These are phyloP conservation scores for Daldinia sp. DNA, from an alignment of 2,329 filamentous ascomycete genomes.

Conservation along the genomic window DNA sequence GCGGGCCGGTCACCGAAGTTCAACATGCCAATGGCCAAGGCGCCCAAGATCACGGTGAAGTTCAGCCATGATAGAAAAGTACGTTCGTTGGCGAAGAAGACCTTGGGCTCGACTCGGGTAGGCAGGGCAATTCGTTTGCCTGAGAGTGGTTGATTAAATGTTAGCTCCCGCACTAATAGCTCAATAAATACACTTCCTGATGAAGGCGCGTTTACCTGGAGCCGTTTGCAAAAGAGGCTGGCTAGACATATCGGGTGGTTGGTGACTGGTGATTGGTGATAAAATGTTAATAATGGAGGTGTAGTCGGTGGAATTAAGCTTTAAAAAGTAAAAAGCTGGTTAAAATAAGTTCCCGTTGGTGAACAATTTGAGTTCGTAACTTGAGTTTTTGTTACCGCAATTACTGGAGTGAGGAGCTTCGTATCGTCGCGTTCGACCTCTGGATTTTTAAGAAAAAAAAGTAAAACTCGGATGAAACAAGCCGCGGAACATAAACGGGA, in stretches of 20 bases:
- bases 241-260: slow-evolving; percentile 77
- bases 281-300: background rate
- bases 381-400: background rate
- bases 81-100: slow-evolving; percentile 99
- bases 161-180: slow-evolving; percentile 17
- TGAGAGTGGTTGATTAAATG: slow-evolving; percentile 54
- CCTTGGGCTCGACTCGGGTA: slow-evolving; percentile 97
- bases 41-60: slow-evolving; percentile 98
- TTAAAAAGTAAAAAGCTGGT: slow-evolving; percentile 7
- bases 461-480: background rate
- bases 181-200: background rate
- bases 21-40: slow-evolving; percentile 94
- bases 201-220: slow-evolving; percentile 71
- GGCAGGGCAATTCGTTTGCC: slow-evolving; percentile 99
- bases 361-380: slow-evolving; percentile 5
- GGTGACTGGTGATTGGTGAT: background rate
- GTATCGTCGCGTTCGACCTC: background rate
- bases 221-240: slow-evolving; percentile 96
- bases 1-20: slow-evolving; percentile 97
- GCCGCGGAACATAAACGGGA: background rate
- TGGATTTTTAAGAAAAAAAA: background rate
- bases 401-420: background rate
- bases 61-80: slow-evolving; percentile 99
- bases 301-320: slow-evolving; percentile 21
- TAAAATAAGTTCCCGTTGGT: slow-evolving; percentile 2